Percentiles rank a stretch among this genome's conserved stretches.
Conservation (phyloP, 441 rosid species). For the Brassica hybrid region DNA sequence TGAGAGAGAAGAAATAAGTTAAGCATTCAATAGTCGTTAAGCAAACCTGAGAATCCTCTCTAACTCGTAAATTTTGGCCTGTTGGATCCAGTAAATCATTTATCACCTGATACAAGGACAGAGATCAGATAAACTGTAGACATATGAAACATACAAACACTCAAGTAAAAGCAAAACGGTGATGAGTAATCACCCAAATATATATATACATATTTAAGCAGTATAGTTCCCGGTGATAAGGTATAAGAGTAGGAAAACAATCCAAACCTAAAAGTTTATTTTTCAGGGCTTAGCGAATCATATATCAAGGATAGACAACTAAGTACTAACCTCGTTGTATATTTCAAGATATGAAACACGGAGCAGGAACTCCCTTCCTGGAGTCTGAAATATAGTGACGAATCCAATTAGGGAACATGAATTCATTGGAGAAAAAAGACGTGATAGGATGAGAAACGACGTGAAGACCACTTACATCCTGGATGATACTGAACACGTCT, state of each 20-base stretch:
- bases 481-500: conserved; percentile 97
- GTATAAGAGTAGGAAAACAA: neutral
- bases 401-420: neutral
- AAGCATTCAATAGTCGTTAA: neutral
- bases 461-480: conserved; percentile 73
- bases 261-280: neutral
- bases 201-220: neutral
- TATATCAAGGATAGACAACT: conserved; percentile 5
- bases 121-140: conserved; percentile 13
- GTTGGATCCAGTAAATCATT: conserved; percentile 99
- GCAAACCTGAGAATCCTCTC: conserved; percentile 96
- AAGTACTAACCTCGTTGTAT: conserved; percentile 80
- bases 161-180: conserved; percentile 27
- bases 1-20: conserved; percentile 10
- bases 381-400: conserved; percentile 64
- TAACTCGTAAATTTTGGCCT: conserved; percentile 96
- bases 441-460: conserved; percentile 7
- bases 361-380: conserved; percentile 96
- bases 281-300: neutral
- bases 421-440: neutral
- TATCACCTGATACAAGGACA: conserved; percentile 73
- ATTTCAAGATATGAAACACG: conserved; percentile 99
- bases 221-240: neutral
- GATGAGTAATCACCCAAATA: conserved; percentile 8
- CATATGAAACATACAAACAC: conserved; percentile 12